Evolutionary conservation across 257 asterid species (phyloP).

Genomic region (Salvia splendens): DNA sequence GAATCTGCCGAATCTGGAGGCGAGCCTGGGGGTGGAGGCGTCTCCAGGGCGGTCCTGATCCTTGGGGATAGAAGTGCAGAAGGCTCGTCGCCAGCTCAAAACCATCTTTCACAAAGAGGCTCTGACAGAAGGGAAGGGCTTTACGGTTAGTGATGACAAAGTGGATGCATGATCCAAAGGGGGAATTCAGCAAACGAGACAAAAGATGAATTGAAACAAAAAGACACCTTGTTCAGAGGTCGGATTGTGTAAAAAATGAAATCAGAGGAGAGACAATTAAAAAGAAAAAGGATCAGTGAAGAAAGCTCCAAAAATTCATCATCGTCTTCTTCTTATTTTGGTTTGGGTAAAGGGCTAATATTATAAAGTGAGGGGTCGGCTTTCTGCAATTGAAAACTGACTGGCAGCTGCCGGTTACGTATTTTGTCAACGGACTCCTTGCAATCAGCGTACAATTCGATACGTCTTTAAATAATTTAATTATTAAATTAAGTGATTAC

Average conservation of each 20-base stretch:
- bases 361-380: constrained; percentile 1
- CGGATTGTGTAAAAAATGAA: constrained; percentile 1
- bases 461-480: no score
- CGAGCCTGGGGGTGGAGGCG: constrained; percentile 40
- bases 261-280: constrained; percentile 28
- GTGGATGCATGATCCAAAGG: constrained; percentile 24
- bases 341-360: constrained; percentile 20
- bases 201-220: constrained; percentile 11
- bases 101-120: constrained; percentile 52
- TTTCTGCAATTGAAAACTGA: constrained; percentile 26
- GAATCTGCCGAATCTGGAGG: constrained; percentile 56
- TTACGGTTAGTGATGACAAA: neutral
- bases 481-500: no score
- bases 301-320: constrained; percentile 40
- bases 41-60: constrained; percentile 45
- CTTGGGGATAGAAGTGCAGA: constrained; percentile 82
- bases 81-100: constrained; percentile 92
- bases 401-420: constrained; percentile 50
- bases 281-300: constrained; percentile 37
- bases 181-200: constrained; percentile 24
- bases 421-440: constrained; percentile 54
- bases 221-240: constrained; percentile 6
- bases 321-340: constrained; percentile 16
- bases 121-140: neutral
- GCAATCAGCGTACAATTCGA: neutral